phyloP scores from a whole-genome alignment of 2,329 filamentous ascomycete genomes.

The Ilyonectria robusta region DNA sequence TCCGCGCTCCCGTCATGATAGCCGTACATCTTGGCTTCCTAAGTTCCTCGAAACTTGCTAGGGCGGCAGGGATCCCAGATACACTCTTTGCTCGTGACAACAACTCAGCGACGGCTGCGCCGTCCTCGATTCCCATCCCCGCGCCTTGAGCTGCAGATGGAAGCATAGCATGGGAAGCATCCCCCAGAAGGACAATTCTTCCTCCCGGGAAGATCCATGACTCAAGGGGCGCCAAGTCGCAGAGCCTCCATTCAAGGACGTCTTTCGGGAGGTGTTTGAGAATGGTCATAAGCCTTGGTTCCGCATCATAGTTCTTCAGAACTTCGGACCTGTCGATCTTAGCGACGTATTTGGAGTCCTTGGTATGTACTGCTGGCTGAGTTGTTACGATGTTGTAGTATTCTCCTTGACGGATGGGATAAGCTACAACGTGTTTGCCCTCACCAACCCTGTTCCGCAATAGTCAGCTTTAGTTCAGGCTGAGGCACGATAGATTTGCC shows the following conservation, averaged over 20 bases:
- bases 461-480: not conserved
- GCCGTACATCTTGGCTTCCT: not conserved
- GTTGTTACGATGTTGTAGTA: not conserved
- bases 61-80: not conserved
- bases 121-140: not conserved
- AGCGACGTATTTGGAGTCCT: not conserved
- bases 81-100: not conserved
- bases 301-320: not conserved
- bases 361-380: not conserved
- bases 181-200: not conserved
- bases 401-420: conserved; percentile 1
- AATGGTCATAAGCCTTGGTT: not conserved
- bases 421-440: not conserved
- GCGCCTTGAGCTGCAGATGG: not conserved
- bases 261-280: not conserved
- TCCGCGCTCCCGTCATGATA: not conserved
- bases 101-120: not conserved
- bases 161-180: not conserved
- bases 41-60: not conserved
- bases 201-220: not conserved
- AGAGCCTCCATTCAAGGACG: not conserved
- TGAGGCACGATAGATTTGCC: not conserved
- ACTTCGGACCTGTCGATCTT: not conserved
- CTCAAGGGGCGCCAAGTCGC: not conserved
- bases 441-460: not conserved